Conservation (phyloP, 805 yeast species). For the Danielozyma ontarioensis region DNA sequence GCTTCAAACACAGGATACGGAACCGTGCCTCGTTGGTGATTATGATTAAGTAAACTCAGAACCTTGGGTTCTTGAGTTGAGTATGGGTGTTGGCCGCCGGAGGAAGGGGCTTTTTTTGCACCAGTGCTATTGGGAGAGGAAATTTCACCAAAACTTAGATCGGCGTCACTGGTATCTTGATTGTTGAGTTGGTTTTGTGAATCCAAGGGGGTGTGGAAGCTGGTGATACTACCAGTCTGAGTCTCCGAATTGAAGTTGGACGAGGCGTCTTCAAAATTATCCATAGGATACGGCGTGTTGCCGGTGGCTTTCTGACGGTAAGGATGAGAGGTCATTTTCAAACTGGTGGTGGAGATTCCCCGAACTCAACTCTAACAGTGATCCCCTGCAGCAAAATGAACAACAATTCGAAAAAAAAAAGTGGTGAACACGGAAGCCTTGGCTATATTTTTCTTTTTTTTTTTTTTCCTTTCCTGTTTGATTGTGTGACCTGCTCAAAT, state of each 20-base stretch:
- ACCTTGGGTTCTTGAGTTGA: neutral
- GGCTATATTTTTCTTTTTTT: no score
- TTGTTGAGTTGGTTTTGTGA: constrained; percentile 1
- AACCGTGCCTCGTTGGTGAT: neutral
- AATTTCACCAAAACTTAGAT: constrained; percentile 4
- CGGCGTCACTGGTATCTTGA: constrained; percentile 5
- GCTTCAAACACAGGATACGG: constrained; percentile 16
- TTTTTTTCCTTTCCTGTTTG: no score
- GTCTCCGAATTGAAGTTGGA: neutral
- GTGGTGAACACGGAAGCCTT: no score
- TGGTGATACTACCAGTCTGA: neutral
- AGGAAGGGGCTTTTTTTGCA: no score
- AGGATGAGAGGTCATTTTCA: constrained; percentile 9
- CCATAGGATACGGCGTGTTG: constrained; percentile 10
- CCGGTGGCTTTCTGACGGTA: constrained; percentile 12
- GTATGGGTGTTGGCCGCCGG: constrained; percentile 1
- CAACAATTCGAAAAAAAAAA: no score
- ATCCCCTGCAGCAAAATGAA: no score
- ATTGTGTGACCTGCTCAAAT: no score
- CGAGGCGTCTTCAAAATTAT: constrained; percentile 2
- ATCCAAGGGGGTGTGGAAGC: constrained; percentile 1
- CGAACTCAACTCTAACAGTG: no score
- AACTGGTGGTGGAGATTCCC: no score
- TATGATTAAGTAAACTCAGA: no score
- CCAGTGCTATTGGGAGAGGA: neutral